A percentile compares a stretch with the other conserved stretches of the same genome.
phyloP scores from a whole-genome alignment of 306 rosid species.

The Leucaena leucocephala region DNA sequence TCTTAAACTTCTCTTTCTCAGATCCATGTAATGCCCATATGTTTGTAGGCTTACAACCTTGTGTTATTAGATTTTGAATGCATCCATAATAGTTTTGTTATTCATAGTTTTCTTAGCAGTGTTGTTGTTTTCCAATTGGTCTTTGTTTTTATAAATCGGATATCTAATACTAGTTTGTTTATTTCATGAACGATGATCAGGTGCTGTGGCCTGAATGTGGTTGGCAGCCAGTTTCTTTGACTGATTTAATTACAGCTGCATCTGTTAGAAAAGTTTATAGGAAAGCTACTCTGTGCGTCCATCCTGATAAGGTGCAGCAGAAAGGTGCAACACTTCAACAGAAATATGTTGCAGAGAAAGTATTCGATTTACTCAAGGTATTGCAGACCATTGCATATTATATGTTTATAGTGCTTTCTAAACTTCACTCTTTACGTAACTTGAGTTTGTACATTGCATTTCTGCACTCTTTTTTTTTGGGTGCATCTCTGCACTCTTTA shows the following conservation, averaged over 20 bases:
- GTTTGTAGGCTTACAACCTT: conserved; percentile 22
- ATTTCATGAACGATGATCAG: conserved; percentile 56
- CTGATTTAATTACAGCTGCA: conserved; percentile 85
- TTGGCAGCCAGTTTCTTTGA: conserved; percentile 94
- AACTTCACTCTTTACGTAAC: background rate
- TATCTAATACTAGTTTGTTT: conserved; percentile 39
- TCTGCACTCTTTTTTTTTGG: background rate
- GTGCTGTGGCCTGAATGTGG: conserved; percentile 98
- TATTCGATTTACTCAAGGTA: conserved; percentile 98
- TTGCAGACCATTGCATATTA: conserved; percentile 13
- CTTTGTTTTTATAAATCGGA: background rate
- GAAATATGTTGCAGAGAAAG: conserved; percentile 94
- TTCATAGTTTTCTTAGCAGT: conserved; percentile 2
- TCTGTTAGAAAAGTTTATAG: conserved; percentile 86
- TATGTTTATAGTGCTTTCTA: conserved; percentile 4
- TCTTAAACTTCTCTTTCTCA: conserved; percentile 17
- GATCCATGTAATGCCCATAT: conserved; percentile 18
- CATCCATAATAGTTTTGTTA: conserved; percentile 12
- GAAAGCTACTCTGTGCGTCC: conserved; percentile 96
- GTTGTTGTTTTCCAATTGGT: conserved; percentile 10
- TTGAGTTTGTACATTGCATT: conserved; percentile 16
- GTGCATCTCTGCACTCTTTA: background rate
- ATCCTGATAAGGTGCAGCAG: conserved; percentile 99
- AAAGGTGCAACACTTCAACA: conserved; percentile 98
- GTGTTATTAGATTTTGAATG: conserved; percentile 10